Evolutionary conservation across 2,329 filamentous ascomycete genomes (phyloP), one percentile per base, ranked within the genome.

Genomic region (Trichoderma pleuroti): DNA sequence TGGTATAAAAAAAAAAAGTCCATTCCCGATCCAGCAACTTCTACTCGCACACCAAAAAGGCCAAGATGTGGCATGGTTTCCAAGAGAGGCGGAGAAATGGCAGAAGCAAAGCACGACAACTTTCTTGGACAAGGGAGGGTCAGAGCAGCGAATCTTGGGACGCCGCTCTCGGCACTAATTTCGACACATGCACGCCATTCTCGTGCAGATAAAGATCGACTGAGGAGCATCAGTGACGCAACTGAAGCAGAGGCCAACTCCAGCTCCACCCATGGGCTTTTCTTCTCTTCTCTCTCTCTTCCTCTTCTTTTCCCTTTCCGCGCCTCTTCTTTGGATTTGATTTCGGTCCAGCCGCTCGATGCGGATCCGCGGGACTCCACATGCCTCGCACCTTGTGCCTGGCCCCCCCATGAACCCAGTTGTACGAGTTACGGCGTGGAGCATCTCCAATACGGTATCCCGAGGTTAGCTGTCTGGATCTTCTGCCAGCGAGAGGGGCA

Each of bases 161-260:
- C 46, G 62, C 16, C 21, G 63, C 30, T 56, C 30, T 56, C 34
- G 32, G 32, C 49, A 56, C 49, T 32, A 57, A 24, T 30, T 3
- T 64, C n/a, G 54, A 68, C 54, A 32, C 54, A 60, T 61, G 39
- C 56, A 68, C 39, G 21, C 56, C 65, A 68, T 61, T 26, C 28
- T 36, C 30, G 56, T 39, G 66, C 56, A 49, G 66, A 61, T 46
- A 56, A 11, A 39, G 49, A 66, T 66, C 42, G 63, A 26, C 30
- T n/a, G 66, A 68, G 34, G 26, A 32, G 56, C 26, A 46, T 32
- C 21, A 11, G 21, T 68, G 66, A 52, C 54, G 28, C 39, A 52
- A 49, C 16, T 52, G 14, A 60, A 60, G 56, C 39, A 61, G 28
- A 60, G 56, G 30, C 66, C 56, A 60, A 6, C 56, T 61, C 66